phyloP scores from a whole-genome alignment of 805 yeast species.

The Candida maesae region DNA sequence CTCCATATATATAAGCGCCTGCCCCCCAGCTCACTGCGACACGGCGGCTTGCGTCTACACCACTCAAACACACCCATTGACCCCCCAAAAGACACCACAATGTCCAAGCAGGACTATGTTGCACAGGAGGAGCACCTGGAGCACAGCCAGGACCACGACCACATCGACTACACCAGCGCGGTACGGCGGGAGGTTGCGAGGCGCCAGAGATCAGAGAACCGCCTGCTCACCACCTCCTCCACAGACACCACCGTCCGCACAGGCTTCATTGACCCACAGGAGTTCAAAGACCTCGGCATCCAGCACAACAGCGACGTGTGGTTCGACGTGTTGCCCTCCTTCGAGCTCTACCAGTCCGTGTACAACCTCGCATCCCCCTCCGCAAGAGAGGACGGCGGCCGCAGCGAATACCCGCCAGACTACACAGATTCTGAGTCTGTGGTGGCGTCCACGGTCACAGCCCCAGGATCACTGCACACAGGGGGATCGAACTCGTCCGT shows the following conservation, averaged over 20 bases:
- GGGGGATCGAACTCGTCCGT: neutral
- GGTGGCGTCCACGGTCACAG: neutral
- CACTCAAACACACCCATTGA: no score
- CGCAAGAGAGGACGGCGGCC: slow-evolving; percentile 29
- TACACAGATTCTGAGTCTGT: neutral
- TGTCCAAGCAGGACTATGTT: no score
- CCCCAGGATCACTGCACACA: neutral
- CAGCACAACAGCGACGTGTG: slow-evolving; percentile 9
- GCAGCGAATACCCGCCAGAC: slow-evolving; percentile 24
- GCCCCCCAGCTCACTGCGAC: no score
- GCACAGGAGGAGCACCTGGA: neutral
- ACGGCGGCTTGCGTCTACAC: no score
- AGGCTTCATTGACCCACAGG: slow-evolving; percentile 14
- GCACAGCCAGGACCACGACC: neutral
- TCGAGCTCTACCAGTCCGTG: slow-evolving; percentile 57
- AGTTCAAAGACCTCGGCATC: slow-evolving; percentile 6
- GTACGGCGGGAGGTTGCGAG: slow-evolving; percentile 11
- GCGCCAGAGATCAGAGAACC: slow-evolving; percentile 9
- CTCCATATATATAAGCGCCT: no score
- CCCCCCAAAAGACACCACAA: no score
- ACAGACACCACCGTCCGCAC: slow-evolving; percentile 5
- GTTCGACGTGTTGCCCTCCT: slow-evolving; percentile 62
- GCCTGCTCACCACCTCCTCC: neutral
- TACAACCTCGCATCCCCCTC: slow-evolving; percentile 28
- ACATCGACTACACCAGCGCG: slow-evolving; percentile 17